These are phyloP conservation scores for Sphagnum contortum DNA, from an alignment of 225 moss, liverwort and hornwort genomes.

Conservation along the genomic window DNA sequence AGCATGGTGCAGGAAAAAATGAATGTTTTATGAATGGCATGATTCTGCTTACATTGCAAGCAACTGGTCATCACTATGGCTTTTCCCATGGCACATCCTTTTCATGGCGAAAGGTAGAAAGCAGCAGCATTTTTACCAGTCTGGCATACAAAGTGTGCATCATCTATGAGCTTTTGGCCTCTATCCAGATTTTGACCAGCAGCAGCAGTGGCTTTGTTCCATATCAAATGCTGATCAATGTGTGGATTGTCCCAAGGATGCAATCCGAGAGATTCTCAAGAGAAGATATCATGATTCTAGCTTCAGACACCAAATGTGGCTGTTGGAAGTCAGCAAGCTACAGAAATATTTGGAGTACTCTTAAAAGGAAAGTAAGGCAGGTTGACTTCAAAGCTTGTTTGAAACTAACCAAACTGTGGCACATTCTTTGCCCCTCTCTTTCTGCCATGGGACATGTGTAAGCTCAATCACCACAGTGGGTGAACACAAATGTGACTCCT, in stretches of 20 bases:
- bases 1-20: conserved; percentile 38
- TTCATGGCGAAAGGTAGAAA: conserved; percentile 22
- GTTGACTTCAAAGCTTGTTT: conserved; percentile 10
- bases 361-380: conserved; percentile 30
- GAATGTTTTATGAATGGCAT: conserved; percentile 27
- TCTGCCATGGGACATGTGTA: too few relatives aligned
- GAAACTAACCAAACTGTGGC: conserved; percentile 7
- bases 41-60: conserved; percentile 24
- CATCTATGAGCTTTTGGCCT: conserved; percentile 12
- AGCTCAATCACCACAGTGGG: too few relatives aligned
- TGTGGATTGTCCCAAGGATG: conserved; percentile 17
- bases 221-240: conserved; percentile 21
- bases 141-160: conserved; percentile 19
- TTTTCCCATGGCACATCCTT: conserved; percentile 24
- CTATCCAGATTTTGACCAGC: conserved; percentile 19
- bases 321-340: conserved; percentile 25
- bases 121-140: conserved; percentile 16
- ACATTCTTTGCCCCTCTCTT: too few relatives aligned
- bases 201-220: conserved; percentile 27
- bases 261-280: conserved; percentile 8
- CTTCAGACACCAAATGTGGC: conserved; percentile 19
- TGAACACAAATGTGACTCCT: not conserved
- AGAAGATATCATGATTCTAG: conserved; percentile 10
- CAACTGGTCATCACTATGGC: conserved; percentile 26
- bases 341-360: conserved; percentile 20